Conservation (phyloP, 2,329 filamentous ascomycete genomes). For the Huntiella savannae region DNA sequence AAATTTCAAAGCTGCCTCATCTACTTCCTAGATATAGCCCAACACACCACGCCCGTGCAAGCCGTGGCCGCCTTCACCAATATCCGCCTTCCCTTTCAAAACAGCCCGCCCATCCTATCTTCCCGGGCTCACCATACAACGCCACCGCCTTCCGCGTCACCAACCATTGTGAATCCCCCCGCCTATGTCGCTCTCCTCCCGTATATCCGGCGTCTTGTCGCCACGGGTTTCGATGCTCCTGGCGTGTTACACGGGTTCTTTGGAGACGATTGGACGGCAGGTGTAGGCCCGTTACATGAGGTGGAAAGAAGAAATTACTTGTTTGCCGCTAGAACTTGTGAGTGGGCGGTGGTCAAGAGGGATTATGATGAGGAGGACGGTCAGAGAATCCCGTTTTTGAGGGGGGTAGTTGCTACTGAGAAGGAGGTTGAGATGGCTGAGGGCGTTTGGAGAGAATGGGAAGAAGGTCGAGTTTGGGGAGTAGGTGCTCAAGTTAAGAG, state of each 20-base stretch:
- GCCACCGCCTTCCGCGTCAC: slow-evolving; percentile 14
- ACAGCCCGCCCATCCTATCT: slow-evolving; percentile 19
- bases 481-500: slow-evolving; percentile 39
- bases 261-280: slow-evolving; percentile 73
- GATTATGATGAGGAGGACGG: slow-evolving; percentile 75
- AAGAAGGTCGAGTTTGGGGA: slow-evolving; percentile 98
- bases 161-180: slow-evolving; percentile 8
- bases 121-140: slow-evolving; percentile 18
- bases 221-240: slow-evolving; percentile 75
- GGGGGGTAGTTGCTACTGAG: slow-evolving; percentile 59
- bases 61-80: slow-evolving; percentile 81
- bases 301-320: slow-evolving; percentile 85
- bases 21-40: slow-evolving; percentile 83
- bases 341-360: slow-evolving; percentile 74
- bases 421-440: slow-evolving; percentile 71
- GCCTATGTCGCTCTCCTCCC: slow-evolving; percentile 52
- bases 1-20: slow-evolving; percentile 75
- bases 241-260: slow-evolving; percentile 89
- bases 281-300: slow-evolving; percentile 68
- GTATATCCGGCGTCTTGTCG: slow-evolving; percentile 76
- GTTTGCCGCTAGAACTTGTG: slow-evolving; percentile 83
- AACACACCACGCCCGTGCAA: slow-evolving; percentile 66
- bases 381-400: slow-evolving; percentile 73
- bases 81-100: slow-evolving; percentile 77
- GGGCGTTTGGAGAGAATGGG: slow-evolving; percentile 78